These are phyloP conservation scores for Sutorius australiensis DNA, from an alignment of 768 basidiomycete species.

Conservation along the genomic window DNA sequence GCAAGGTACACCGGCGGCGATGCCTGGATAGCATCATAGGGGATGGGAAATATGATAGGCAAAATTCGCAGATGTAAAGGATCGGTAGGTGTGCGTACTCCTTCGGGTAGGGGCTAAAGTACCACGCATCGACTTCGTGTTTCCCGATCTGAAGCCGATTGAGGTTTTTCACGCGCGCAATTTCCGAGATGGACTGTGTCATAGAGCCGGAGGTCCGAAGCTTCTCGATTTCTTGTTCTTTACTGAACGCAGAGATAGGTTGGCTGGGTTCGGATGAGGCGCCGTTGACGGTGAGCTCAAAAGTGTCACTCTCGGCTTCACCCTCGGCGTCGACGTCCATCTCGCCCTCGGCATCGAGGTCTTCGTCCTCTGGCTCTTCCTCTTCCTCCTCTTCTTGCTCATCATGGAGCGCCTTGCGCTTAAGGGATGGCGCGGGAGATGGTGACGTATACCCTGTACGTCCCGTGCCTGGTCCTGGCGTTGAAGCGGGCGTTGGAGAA, in stretches of 20 bases:
- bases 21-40: conserved; percentile 90
- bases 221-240: conserved; percentile 98
- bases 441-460: conserved; percentile 44
- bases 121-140: conserved; percentile 99
- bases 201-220: conserved; percentile 96
- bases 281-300: conserved; percentile 55
- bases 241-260: conserved; percentile 72
- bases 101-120: conserved; percentile 98
- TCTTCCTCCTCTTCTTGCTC: conserved; percentile 61
- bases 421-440: conserved; percentile 57
- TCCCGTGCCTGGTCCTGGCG: conserved; percentile 33
- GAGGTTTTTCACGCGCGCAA: conserved; percentile 96
- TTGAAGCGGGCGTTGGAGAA: conserved; percentile 55
- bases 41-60: conserved; percentile 88
- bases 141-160: conserved; percentile 94
- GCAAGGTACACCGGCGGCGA: conserved; percentile 82
- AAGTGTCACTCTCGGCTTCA: conserved; percentile 58
- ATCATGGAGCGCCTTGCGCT: conserved; percentile 65
- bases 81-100: conserved; percentile 96
- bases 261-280: conserved; percentile 47
- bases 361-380: conserved; percentile 47
- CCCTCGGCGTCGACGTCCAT: conserved; percentile 48
- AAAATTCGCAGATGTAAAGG: conserved; percentile 98
- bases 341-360: conserved; percentile 45
- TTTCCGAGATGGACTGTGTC: conserved; percentile 98